A percentile compares a stretch with the other conserved stretches of the same genome.
phyloP scores from a whole-genome alignment of 345 rosid genomes.

The Syzygium jambos region DNA sequence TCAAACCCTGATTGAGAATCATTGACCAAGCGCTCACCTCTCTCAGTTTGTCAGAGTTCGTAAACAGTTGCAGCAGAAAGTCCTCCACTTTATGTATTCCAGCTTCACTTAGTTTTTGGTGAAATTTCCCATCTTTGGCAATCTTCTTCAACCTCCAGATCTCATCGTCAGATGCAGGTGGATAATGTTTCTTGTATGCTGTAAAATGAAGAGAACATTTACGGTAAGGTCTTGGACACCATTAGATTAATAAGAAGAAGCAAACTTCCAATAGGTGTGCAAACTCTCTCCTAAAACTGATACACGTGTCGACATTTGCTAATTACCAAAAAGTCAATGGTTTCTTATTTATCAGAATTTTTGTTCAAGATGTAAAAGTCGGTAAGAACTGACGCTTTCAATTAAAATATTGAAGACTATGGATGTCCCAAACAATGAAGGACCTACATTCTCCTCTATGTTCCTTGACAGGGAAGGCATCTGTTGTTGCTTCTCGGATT shows the following conservation, averaged over 20 bases:
- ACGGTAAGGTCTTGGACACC: not conserved
- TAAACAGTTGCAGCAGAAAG: not conserved
- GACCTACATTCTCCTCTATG: constrained; percentile 29
- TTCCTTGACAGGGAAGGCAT: constrained; percentile 27
- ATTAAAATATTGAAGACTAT: not conserved
- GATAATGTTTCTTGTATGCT: not conserved
- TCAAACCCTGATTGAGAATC: not conserved
- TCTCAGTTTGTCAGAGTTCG: not conserved
- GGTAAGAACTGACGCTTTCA: not conserved
- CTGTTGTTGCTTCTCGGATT: constrained; percentile 29
- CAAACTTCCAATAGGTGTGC: not conserved
- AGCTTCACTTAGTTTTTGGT: not conserved
- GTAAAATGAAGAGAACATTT: not conserved
- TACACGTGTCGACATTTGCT: not conserved
- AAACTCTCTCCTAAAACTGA: too few species aligned
- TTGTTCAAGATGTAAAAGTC: not conserved
- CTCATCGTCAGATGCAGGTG: not conserved
- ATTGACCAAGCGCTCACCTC: not conserved
- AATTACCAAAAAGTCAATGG: not conserved
- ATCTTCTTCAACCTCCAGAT: not conserved
- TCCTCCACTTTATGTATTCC: not conserved
- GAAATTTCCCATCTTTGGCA: not conserved
- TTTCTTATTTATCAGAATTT: not conserved
- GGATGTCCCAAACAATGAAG: not conserved
- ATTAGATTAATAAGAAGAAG: not conserved